Evolutionary conservation across 179 eudicot species (phyloP).

Genomic region (Silene vulgaris): DNA sequence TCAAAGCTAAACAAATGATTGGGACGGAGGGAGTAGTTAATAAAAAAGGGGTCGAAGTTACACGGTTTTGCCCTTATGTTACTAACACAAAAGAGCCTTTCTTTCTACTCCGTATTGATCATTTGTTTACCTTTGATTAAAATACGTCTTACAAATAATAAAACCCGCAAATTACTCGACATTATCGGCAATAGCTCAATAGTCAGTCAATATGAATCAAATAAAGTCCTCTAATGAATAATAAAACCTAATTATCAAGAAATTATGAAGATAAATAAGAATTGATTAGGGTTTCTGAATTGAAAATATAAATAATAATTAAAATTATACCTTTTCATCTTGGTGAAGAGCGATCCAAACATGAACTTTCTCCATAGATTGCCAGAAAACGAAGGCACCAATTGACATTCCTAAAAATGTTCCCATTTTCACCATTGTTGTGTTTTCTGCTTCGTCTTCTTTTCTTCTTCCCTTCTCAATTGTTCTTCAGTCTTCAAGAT

Average conservation of each 20-base stretch:
- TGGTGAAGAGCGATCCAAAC: constrained; percentile 98
- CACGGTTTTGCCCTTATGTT: too few species aligned
- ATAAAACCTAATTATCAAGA: not conserved
- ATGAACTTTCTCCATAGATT: constrained; percentile 87
- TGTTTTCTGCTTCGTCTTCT: not conserved
- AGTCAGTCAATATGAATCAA: not conserved
- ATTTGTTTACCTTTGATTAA: too few species aligned
- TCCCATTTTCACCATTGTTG: constrained; percentile 42
- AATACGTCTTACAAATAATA: too few species aligned
- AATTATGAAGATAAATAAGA: not conserved
- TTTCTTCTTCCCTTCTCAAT: not conserved
- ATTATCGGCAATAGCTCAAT: not conserved
- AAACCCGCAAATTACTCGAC: too few species aligned
- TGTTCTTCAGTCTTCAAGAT: too few species aligned
- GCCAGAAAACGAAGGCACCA: constrained; percentile 76
- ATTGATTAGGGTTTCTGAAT: not conserved
- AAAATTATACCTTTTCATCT: constrained; percentile 65
- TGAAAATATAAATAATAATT: not conserved
- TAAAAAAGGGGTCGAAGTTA: too few species aligned
- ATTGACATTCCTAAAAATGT: constrained; percentile 71
- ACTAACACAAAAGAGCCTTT: too few species aligned
- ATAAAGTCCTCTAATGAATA: not conserved
- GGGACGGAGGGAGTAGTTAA: too few species aligned
- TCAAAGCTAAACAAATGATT: too few species aligned
- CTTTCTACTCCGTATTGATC: too few species aligned